A percentile compares a stretch with the other conserved stretches of the same genome.
These are phyloP conservation scores for Penicillium canescens DNA, from an alignment of 495 filamentous ascomycete species.

Conservation along the genomic window DNA sequence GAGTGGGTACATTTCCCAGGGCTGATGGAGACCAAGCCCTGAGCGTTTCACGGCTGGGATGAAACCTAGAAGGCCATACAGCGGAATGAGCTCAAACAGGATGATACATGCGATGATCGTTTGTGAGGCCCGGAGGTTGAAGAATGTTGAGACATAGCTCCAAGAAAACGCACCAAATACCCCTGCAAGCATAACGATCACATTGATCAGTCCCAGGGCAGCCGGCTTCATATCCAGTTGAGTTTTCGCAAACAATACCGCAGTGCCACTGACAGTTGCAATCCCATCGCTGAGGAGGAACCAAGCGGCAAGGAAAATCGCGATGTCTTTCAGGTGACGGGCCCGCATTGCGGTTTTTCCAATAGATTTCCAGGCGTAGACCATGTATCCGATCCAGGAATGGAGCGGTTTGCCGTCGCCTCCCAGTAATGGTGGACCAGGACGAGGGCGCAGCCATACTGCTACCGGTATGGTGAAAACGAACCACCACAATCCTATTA, in stretches of 20 bases:
- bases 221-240: slow-evolving; percentile 85
- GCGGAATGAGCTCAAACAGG: slow-evolving; percentile 86
- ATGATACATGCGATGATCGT: slow-evolving; percentile 89
- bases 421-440: slow-evolving; percentile 72
- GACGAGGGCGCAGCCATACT: slow-evolving; percentile 86
- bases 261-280: slow-evolving; percentile 92
- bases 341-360: slow-evolving; percentile 78
- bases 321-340: slow-evolving; percentile 76
- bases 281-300: slow-evolving; percentile 93
- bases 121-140: slow-evolving; percentile 70
- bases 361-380: slow-evolving; percentile 82
- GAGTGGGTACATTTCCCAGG: slow-evolving; percentile 96
- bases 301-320: slow-evolving; percentile 89
- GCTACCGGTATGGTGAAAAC: slow-evolving; percentile 86
- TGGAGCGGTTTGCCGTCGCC: slow-evolving; percentile 38
- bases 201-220: slow-evolving; percentile 88
- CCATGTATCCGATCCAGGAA: slow-evolving; percentile 63
- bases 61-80: slow-evolving; percentile 90
- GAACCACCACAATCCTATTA: slow-evolving; percentile 95
- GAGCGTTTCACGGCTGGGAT: slow-evolving; percentile 73
- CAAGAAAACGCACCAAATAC: slow-evolving; percentile 88
- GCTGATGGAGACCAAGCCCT: slow-evolving; percentile 85
- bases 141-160: slow-evolving; percentile 67
- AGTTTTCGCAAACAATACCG: slow-evolving; percentile 94
- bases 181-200: slow-evolving; percentile 81